Percentiles rank a stretch among this genome's conserved stretches.
These are phyloP conservation scores for Crucihimalaya himalaica DNA, from an alignment of 345 rosid species.

Conservation along the genomic window DNA sequence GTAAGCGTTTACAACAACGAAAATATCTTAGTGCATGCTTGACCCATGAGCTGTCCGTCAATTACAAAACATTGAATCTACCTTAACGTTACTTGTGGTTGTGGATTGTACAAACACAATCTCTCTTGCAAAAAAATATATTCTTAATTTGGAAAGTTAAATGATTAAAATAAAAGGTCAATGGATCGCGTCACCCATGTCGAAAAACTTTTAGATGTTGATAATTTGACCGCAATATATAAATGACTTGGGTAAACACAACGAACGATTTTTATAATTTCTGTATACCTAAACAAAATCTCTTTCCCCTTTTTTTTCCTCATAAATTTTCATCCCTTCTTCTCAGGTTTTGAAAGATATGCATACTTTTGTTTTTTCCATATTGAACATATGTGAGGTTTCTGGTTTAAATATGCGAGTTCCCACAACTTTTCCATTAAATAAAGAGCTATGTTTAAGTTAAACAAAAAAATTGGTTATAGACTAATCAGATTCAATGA, in stretches of 20 bases:
- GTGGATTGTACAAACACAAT: neutral
- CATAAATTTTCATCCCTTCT: neutral
- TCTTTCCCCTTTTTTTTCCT: too few relatives aligned
- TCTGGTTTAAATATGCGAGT: neutral
- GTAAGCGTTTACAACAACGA: neutral
- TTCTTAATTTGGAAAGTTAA: neutral
- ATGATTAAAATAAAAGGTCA: conserved; percentile 21
- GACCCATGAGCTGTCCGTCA: conserved; percentile 17
- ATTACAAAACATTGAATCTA: conserved; percentile 13
- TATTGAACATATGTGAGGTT: neutral
- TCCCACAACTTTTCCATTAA: neutral
- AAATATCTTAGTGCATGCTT: neutral
- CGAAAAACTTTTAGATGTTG: neutral
- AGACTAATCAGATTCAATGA: too few relatives aligned
- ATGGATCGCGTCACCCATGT: conserved; percentile 2
- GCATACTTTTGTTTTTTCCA: neutral
- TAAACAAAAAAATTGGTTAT: too few relatives aligned
- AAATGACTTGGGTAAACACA: conserved; percentile 18
- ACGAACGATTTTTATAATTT: neutral
- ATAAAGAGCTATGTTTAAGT: too few relatives aligned
- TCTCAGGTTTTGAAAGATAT: conserved; percentile 5
- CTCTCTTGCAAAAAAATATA: neutral
- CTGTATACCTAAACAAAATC: neutral
- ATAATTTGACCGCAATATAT: neutral
- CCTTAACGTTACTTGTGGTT: neutral